Evolutionary conservation across 495 filamentous ascomycete species (phyloP), one percentile per base, ranked within the genome.

Genomic region (Acidiella bohemica): DNA sequence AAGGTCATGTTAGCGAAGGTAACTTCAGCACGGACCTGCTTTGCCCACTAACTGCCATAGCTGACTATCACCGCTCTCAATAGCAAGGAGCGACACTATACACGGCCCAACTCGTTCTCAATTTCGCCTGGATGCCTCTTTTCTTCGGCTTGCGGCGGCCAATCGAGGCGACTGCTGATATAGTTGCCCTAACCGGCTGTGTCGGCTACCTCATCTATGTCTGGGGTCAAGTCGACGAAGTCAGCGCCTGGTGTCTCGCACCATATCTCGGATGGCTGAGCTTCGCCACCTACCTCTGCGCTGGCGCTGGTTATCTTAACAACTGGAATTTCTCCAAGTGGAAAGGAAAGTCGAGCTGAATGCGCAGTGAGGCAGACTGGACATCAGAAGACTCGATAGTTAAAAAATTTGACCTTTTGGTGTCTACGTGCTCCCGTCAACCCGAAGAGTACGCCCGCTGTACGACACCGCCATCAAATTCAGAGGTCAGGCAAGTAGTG

Each of bases 81-180:
- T 28, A 73, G 60, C 72, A 80, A 53, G 74, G 77, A 33, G 69
- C 75, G 26, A 80, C 78, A 0, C 67, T 93, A 12, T 95, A 93
- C 65, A 80, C 78, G 5, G 72, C 78, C 32, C 87, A 94, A 55
- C 76, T 95, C 7, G 78, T 66, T 14, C 60, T 94, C 11, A 94
- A 95, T 57, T 62, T 90, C 14, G 56, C 79, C 33, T 96, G 83
- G 84, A 94, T 90, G 84, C 88, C 88, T 1, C 70, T 94, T 7
- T 96, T 95, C 68, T 94, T 93, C 55, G 68, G 70, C 0, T 48
- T 80, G 23, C 70, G 73, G 27, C 68, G 72, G 18, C 82, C 84
- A 2, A 69, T 76, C 41, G 71, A 75, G 54, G 86, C 85, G 1
- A 70, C 85, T 7, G 71, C 67, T 4, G 81, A 95, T 62, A 77